Evolutionary conservation across 2,329 filamentous ascomycete genomes (phyloP), one percentile per base, ranked within the genome.

Genomic region (Lachnellula occidentalis): DNA sequence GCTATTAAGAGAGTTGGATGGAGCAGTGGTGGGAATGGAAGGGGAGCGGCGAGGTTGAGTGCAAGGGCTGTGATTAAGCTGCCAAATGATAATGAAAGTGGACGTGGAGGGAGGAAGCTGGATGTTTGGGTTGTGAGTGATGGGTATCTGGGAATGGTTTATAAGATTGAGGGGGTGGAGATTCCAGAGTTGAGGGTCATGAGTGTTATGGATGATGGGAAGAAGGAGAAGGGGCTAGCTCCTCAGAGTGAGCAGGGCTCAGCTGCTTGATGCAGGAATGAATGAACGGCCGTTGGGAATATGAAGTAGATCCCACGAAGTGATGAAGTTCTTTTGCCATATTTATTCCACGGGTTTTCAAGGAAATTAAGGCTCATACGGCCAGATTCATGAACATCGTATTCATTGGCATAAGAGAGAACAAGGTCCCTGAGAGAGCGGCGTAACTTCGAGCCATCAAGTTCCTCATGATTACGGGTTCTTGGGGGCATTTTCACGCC

Each of bases 1-100:
- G 92, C 88, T 2, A 76, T 99, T 59, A 97, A 96, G 78, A 78
- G 94, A 31, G 81, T 94, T 0, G 86, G 85, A 1, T 97, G 94
- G 92, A 70, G 66, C 47, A 31, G 31, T 27, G 60, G 57, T 14
- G 62, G 61, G 54, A 53, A 65, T 41, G 57, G 48, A 21, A 61
- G 58, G 46, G 54, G 56, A 17, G 11, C 41, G 19, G 41, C 19
- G 11, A 78, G 71, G 55, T 76, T 81, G 0, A 78, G 73, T 12
- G 79, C 81, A 1, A 81, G 74, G 66, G 74, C 82, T 5, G 74
- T 72, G 21, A 76, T 92, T 22, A 84, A 80, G 64, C 67, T 92
- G 22, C 85, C 86, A 1, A n/a, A 4, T 31, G 27, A 37, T 24
- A 19, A 24, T 3, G 60, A 66, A 7, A 72, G 70, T 4, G 60